Conservation (phyloP, 257 asterid genomes). For the Ballota nigra region DNA sequence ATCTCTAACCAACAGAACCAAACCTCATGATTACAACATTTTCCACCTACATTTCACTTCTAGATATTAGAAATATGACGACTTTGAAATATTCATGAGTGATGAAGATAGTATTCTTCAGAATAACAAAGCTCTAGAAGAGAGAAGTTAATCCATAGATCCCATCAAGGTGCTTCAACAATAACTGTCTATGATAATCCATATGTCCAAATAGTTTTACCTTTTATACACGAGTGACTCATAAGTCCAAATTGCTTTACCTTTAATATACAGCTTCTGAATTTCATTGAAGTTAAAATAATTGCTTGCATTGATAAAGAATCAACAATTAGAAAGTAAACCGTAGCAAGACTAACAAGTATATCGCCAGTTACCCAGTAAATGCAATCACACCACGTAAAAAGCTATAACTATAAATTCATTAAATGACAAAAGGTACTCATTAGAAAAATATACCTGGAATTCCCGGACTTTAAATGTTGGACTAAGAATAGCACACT, state of each 20-base stretch:
- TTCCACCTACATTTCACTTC: neutral
- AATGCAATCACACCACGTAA: too few species aligned
- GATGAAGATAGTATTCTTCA: neutral
- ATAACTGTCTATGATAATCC: too few species aligned
- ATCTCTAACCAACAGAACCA: neutral
- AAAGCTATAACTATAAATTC: neutral
- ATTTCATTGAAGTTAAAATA: neutral
- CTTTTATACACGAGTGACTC: neutral
- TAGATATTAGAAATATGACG: neutral
- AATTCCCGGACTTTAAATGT: slow-evolving; percentile 92
- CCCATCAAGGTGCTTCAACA: neutral
- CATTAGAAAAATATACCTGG: slow-evolving; percentile 50
- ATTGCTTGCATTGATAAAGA: neutral
- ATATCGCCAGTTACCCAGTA: too few species aligned
- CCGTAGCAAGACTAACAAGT: too few species aligned
- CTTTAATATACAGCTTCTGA: neutral
- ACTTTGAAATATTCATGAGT: neutral
- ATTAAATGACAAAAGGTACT: neutral
- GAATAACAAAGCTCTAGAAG: neutral
- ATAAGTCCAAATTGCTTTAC: neutral
- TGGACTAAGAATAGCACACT: slow-evolving; percentile 92
- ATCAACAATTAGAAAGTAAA: neutral
- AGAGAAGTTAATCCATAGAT: neutral
- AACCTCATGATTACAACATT: neutral
- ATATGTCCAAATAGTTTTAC: too few species aligned